These are phyloP conservation scores for Ophiostoma fasciatum DNA, from an alignment of 2,329 filamentous ascomycete genomes.

Conservation along the genomic window DNA sequence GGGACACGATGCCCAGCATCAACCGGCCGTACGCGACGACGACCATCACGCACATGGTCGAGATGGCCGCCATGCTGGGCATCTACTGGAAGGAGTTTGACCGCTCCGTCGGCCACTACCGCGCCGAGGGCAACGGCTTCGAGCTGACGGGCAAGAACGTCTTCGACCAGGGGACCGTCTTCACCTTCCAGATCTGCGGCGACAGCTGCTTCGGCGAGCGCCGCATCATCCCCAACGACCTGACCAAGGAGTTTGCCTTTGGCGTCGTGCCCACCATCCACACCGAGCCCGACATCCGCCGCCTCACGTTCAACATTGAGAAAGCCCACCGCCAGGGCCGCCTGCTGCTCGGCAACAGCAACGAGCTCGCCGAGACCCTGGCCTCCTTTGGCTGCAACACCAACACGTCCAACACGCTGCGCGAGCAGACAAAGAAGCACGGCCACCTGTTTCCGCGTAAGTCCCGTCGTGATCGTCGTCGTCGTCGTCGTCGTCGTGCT, in stretches of 20 bases:
- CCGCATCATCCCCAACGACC: conserved; percentile 36
- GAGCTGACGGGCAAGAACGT: conserved; percentile 31
- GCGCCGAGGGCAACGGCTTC: conserved; percentile 41
- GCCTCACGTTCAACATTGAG: conserved; percentile 24
- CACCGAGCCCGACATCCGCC: conserved; percentile 23
- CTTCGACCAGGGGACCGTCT: conserved; percentile 37
- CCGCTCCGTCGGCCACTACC: conserved; percentile 32
- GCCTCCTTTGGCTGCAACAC: conserved; percentile 38
- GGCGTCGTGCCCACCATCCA: conserved; percentile 42
- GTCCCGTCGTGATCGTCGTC: conserved; percentile 4
- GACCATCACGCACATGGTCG: conserved; percentile 39
- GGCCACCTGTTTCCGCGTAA: conserved; percentile 37
- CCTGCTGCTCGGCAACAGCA: conserved; percentile 33
- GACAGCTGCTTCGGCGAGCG: conserved; percentile 31
- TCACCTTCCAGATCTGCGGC: conserved; percentile 36
- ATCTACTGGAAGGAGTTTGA: conserved; percentile 47
- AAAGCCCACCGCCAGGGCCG: conserved; percentile 27
- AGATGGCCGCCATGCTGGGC: conserved; percentile 38
- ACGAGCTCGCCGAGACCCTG: conserved; percentile 37
- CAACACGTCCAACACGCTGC: conserved; percentile 32
- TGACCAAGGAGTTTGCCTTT: conserved; percentile 40
- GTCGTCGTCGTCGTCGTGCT: neutral
- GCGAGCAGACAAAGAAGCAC: no score
- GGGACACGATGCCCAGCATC: conserved; percentile 35
- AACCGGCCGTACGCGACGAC: conserved; percentile 38